These are phyloP conservation scores for Candida gorgasii DNA, from an alignment of 805 yeast species.

Conservation along the genomic window DNA sequence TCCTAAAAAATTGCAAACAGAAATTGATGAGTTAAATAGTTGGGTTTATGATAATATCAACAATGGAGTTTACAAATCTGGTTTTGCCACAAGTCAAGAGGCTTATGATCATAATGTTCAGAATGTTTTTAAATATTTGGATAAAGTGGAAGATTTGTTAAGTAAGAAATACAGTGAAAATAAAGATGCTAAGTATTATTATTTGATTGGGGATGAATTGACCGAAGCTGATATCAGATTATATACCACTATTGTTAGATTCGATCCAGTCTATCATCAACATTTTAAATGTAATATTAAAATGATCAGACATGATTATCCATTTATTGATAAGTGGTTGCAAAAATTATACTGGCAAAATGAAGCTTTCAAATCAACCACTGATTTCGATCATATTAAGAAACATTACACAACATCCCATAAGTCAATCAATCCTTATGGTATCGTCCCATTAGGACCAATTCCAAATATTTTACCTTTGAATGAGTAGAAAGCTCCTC, in stretches of 20 bases:
- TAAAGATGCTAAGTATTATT: constrained; percentile 24
- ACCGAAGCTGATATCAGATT: constrained; percentile 92
- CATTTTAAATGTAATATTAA: constrained; percentile 92
- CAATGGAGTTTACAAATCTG: constrained; percentile 91
- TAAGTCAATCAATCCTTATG: constrained; percentile 72
- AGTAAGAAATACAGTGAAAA: constrained; percentile 39
- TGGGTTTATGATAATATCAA: constrained; percentile 86
- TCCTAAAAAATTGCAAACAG: constrained; percentile 52
- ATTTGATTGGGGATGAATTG: constrained; percentile 60
- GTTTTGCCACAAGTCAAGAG: constrained; percentile 83
- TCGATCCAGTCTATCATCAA: constrained; percentile 91
- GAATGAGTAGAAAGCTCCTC: not conserved
- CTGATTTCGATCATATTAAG: constrained; percentile 88
- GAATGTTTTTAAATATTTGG: constrained; percentile 65
- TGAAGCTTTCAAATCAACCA: constrained; percentile 73
- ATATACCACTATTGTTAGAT: constrained; percentile 83
- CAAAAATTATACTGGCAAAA: constrained; percentile 78
- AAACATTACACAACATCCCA: constrained; percentile 89
- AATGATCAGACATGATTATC: constrained; percentile 78
- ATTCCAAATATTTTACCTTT: constrained; percentile 61
- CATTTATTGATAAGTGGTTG: constrained; percentile 77
- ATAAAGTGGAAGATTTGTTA: constrained; percentile 66
- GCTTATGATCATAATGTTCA: constrained; percentile 71
- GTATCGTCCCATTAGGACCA: constrained; percentile 89
- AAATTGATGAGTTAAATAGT: constrained; percentile 75